Conservation (phyloP, 768 basidiomycete species). For the Tulasnella sp. region DNA sequence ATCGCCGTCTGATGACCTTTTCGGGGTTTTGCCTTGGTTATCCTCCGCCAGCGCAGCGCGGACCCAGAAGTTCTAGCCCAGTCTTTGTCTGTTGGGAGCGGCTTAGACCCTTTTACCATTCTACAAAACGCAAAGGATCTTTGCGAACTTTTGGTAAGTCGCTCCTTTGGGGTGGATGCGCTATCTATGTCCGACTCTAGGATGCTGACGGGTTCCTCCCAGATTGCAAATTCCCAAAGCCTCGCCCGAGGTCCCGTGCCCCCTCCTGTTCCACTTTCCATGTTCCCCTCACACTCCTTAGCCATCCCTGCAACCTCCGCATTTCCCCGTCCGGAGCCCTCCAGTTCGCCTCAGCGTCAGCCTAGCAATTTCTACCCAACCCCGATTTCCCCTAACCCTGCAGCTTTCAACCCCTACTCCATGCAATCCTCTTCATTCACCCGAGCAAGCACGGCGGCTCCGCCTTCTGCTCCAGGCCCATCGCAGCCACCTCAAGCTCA, state of each 20-base stretch:
- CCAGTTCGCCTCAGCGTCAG: neutral
- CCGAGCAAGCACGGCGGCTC: neutral
- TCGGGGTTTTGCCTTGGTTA: neutral
- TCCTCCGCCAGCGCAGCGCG: conserved; percentile 13
- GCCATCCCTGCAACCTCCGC: neutral
- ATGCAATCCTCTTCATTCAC: neutral
- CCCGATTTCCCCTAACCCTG: neutral
- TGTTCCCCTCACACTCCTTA: conserved; percentile 10
- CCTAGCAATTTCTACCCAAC: conserved; percentile 8
- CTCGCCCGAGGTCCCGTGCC: conserved; percentile 11
- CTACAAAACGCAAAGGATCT: conserved; percentile 20
- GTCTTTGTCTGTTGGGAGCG: conserved; percentile 13
- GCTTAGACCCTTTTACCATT: conserved; percentile 12
- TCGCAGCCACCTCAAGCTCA: neutral
- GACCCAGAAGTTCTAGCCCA: conserved; percentile 20
- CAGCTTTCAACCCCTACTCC: neutral
- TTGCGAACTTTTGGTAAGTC: conserved; percentile 20
- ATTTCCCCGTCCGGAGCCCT: neutral
- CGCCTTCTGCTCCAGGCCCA: neutral
- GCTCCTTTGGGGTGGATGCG: neutral
- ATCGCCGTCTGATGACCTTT: conserved; percentile 4
- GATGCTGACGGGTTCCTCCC: neutral
- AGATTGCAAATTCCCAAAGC: conserved; percentile 15
- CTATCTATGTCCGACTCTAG: neutral
- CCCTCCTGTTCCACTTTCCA: conserved; percentile 9